Evolutionary conservation across 1,284 basidiomycete species (phyloP), one percentile per base, ranked within the genome.

Genomic region (Schizophyllum amplum): DNA sequence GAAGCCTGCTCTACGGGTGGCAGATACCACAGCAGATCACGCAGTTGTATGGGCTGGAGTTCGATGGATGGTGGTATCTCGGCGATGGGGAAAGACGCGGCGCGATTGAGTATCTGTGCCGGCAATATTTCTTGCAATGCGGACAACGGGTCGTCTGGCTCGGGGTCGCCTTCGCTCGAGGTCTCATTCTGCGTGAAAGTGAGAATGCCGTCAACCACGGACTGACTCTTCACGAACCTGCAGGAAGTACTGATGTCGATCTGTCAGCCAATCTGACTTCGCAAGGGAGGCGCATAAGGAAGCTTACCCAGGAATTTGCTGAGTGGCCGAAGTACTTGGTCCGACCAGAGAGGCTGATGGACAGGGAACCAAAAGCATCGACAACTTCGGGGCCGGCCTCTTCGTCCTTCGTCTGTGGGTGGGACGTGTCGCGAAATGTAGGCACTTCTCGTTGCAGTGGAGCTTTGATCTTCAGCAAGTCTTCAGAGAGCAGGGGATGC

Each of bases 291-390:
- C 55, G 54, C 54, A 57, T 53, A 46, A 56, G 42, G 33, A 27
- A 50, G 71, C 82, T 61, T 63, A 89, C 87, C 80, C 80, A 87
- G n/a, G 87, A 90, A 60, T 84, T 88, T 21, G 87, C 87, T 24
- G 79, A 84, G 47, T 84, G 83, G 3, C 87, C 87, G 62, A 79
- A 88, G 65, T 86, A 90, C 63, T 84, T 88, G 20, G 86, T 79
- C 49, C 81, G 79, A 6, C 87, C 87, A 1, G 82, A 81, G 23
- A 85, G 71, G 54, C 75, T 83, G 61, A 90, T 86, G 11, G 84
- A 82, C 9, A 90, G 70, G 0, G 87, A 85, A 21, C 87, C 87
- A 67, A 90, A 89, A 6, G 87, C 86, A 68, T 89, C 86, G 2
- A 89, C 81, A 53, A 88, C 75, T 63, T 90, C 87, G n/a, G 79